Base-by-base conservation (phyloP, 768 basidiomycete species). In the Hydnum rufescens region DNA sequence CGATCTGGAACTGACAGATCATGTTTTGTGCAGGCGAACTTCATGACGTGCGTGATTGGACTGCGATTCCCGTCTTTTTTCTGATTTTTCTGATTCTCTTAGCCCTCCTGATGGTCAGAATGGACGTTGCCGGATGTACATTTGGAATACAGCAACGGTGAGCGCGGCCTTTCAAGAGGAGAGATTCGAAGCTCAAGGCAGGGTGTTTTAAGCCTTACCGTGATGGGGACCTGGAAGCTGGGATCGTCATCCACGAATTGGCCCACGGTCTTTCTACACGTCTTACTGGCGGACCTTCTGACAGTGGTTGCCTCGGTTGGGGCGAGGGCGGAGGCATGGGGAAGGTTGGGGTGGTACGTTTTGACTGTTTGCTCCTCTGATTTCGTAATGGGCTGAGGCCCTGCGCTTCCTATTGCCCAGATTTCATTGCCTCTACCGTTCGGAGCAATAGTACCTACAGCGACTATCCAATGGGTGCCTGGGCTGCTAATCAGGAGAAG, bases 281-380 rank as follows among this genome's bases (percentile, higher is more conserved):
- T 60, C 64, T 96, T 56, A 97, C 93, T 4, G 93, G 93, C 64
- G 93, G 93, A 2, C 90, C 90, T 0, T 72, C 76, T 51, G 86
- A 93, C 68, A 90, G 87, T 29, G 85, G 83, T 2, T 95, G 92
- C 64, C 77, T 97, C 53, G 88, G 87, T 6, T 97, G 84, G 80
- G 92, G 93, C 50, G 90, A 97, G 68, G 73, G 79, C 26, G 93
- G 93, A 34, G 93, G 90, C 25, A 96, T 96, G 92, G 92, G 92
- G 89, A 95, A 67, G 90, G 90, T 13, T 95, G 90, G 90, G 90
- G 90, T 57, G 44, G 36, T 39, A 22, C 13, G 28, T n/a, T n/a
- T n/a, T 53, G 54, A 52, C 32, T 19, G 16, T 4, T 2, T 5
- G 8, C 25, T 48, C 3, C 5, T 53, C 3, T 49, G 43, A 3